Percentiles rank a stretch among this genome's conserved stretches.
Conservation (phyloP, 1,284 basidiomycete genomes). For the Sporisorium iseilematis-ciliati region DNA sequence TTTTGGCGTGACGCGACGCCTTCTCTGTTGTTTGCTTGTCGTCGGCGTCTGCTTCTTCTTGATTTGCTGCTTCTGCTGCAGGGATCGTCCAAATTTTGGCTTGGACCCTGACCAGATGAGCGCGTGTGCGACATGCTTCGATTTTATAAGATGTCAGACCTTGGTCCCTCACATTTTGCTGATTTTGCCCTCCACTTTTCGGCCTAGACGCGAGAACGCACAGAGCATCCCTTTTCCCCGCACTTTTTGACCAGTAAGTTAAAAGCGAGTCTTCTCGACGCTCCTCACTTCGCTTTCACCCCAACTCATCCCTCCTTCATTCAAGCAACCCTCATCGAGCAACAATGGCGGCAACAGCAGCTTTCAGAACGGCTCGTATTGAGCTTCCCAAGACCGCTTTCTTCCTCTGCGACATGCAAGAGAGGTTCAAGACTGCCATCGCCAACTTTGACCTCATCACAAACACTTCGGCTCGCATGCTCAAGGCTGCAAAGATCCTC, state of each 20-base stretch:
- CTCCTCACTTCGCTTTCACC: neutral
- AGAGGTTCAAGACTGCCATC: constrained; percentile 59
- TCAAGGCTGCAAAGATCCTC: constrained; percentile 73
- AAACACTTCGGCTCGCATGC: constrained; percentile 56
- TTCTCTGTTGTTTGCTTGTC: neutral
- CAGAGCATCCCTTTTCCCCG: constrained; percentile 14
- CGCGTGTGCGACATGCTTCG: neutral
- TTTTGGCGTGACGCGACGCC: constrained; percentile 13
- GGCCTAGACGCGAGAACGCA: constrained; percentile 2
- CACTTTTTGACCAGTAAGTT: constrained; percentile 2
- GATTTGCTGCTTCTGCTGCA: constrained; percentile 6
- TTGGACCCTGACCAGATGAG: constrained; percentile 1
- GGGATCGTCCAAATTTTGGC: neutral
- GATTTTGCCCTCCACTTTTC: neutral
- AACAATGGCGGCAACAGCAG: constrained; percentile 15
- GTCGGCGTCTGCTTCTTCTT: neutral
- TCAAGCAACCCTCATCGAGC: constrained; percentile 1
- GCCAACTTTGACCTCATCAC: constrained; percentile 56
- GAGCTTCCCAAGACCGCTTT: constrained; percentile 59
- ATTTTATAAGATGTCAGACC: neutral
- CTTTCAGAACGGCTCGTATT: constrained; percentile 45
- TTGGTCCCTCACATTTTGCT: neutral
- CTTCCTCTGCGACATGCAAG: constrained; percentile 65
- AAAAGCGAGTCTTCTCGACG: neutral
- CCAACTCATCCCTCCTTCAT: neutral